These are phyloP conservation scores for Pestalotiopsis fici DNA, from an alignment of 2,329 filamentous ascomycete genomes.

Conservation along the genomic window DNA sequence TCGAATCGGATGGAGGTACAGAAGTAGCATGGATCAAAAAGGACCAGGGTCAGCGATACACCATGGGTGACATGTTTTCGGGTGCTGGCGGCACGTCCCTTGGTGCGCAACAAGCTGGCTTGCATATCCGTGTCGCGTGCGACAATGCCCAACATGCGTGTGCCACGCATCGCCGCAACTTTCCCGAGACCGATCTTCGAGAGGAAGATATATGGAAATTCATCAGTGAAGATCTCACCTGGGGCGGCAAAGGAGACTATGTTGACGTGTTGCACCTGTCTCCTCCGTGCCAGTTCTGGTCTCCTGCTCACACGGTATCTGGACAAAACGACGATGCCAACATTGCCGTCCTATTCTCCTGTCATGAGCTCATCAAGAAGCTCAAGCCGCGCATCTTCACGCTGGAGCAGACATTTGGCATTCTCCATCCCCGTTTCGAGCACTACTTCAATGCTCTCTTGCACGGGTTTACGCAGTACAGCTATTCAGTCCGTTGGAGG, in stretches of 20 bases:
- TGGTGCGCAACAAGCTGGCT: constrained; percentile 52
- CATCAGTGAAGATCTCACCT: constrained; percentile 28
- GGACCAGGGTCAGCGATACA: constrained; percentile 43
- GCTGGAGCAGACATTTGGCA: constrained; percentile 76
- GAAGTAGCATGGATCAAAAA: constrained; percentile 13
- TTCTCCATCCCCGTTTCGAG: constrained; percentile 54
- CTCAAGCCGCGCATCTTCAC: constrained; percentile 70
- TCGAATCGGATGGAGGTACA: constrained; percentile 8
- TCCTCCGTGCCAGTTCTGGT: constrained; percentile 78
- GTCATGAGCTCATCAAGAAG: constrained; percentile 55
- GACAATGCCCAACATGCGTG: constrained; percentile 63
- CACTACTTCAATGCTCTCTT: constrained; percentile 62
- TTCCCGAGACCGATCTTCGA: constrained; percentile 50
- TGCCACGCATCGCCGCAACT: constrained; percentile 60
- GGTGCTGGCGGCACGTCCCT: constrained; percentile 62
- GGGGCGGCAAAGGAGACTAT: background rate
- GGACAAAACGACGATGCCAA: constrained; percentile 68
- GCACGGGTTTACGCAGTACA: constrained; percentile 61
- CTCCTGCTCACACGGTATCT: constrained; percentile 65
- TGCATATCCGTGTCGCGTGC: constrained; percentile 62
- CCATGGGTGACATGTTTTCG: constrained; percentile 63
- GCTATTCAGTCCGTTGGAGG: constrained; percentile 73
- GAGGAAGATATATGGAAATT: constrained; percentile 51
- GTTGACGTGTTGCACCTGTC: constrained; percentile 75
- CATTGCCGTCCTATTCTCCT: constrained; percentile 57